Conservation (phyloP, 1,284 basidiomycete genomes). For the Papiliotrema terrestris region DNA sequence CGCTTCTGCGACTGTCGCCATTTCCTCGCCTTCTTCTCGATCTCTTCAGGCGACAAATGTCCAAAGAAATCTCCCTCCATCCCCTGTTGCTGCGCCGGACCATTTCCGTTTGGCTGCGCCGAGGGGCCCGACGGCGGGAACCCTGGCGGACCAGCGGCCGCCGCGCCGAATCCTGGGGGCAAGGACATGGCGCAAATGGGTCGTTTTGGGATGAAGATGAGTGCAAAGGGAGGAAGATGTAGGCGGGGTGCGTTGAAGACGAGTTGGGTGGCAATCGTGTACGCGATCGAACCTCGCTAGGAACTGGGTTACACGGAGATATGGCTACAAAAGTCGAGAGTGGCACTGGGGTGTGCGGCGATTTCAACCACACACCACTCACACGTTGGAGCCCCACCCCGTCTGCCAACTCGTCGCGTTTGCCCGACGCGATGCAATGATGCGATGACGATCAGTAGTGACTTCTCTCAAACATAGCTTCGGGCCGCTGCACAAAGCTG, state of each 20-base stretch:
- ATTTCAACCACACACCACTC: no score
- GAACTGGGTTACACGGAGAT: no score
- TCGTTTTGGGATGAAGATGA: neutral
- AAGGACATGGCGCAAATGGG: slow-evolving; percentile 36
- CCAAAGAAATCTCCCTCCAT: slow-evolving; percentile 48
- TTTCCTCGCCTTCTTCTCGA: slow-evolving; percentile 50
- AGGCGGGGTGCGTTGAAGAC: neutral
- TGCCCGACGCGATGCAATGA: no score
- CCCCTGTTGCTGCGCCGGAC: slow-evolving; percentile 10
- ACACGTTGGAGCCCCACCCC: no score
- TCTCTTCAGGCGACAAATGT: slow-evolving; percentile 44
- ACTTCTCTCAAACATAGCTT: no score
- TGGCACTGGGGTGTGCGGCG: no score
- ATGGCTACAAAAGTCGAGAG: no score
- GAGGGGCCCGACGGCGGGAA: slow-evolving; percentile 18
- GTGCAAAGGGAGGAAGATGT: neutral
- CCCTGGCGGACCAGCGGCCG: slow-evolving; percentile 34
- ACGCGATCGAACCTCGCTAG: neutral
- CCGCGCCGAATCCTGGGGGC: slow-evolving; percentile 44
- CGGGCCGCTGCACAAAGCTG: no score
- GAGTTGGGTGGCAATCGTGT: neutral
- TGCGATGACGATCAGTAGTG: no score
- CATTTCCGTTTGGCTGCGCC: slow-evolving; percentile 21
- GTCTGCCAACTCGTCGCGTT: no score
- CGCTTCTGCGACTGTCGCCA: slow-evolving; percentile 47